Evolutionary conservation across 108 stramenopile genomes (phyloP).

Genomic region (Conticribra guillardii): DNA sequence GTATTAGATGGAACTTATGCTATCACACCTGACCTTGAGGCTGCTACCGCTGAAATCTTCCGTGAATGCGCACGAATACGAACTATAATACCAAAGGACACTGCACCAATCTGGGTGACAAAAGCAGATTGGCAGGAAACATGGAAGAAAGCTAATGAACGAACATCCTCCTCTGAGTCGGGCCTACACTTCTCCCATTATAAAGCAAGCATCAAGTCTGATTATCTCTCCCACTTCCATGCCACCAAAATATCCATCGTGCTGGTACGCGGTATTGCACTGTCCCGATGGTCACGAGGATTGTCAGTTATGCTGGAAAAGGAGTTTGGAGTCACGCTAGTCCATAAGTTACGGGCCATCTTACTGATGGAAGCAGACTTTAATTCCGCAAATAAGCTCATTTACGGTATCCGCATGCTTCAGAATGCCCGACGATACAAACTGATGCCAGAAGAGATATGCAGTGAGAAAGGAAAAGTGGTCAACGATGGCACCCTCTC

Average conservation of each 20-base stretch:
- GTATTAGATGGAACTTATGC: not conserved
- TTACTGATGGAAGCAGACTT: too few relatives aligned
- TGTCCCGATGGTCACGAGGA: too few relatives aligned
- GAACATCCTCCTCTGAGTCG: constrained; percentile 1
- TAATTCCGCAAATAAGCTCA: too few relatives aligned
- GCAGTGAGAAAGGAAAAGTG: too few relatives aligned
- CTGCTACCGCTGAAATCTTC: not conserved
- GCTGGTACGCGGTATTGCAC: too few relatives aligned
- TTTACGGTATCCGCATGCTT: too few relatives aligned
- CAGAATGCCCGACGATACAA: too few relatives aligned
- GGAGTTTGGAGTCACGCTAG: too few relatives aligned
- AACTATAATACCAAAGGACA: not conserved
- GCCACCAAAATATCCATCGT: not conserved
- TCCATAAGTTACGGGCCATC: too few relatives aligned
- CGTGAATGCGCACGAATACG: not conserved
- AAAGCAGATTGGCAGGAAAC: not conserved
- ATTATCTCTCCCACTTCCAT: not conserved
- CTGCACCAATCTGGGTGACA: not conserved
- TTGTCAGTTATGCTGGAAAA: too few relatives aligned
- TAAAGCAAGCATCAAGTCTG: not conserved
- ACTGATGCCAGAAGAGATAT: too few relatives aligned
- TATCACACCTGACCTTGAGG: not conserved
- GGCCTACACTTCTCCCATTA: not conserved
- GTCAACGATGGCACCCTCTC: too few relatives aligned
- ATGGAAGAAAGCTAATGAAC: not conserved